Evolutionary conservation across 2,329 filamentous ascomycete species (phyloP).

Genomic region (Penicillium sp.): DNA sequence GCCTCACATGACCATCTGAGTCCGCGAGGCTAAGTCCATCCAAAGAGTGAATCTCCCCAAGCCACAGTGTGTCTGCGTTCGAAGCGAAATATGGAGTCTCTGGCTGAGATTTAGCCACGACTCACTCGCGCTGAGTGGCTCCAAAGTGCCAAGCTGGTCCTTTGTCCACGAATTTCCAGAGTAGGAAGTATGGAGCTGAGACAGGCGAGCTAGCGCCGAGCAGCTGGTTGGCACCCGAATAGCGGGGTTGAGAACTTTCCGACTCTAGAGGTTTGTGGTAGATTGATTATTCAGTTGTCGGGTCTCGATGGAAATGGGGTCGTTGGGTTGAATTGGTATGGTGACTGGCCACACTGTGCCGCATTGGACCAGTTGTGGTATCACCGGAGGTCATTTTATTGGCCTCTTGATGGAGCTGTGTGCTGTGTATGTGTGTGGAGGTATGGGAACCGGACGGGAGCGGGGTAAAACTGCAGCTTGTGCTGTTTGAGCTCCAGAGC

Average conservation of each 20-base stretch:
- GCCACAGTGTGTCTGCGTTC: background rate
- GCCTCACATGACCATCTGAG: background rate
- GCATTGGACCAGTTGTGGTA: background rate
- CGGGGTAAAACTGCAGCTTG: background rate
- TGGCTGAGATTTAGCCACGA: slow-evolving; percentile 4
- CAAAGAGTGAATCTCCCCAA: background rate
- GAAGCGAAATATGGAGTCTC: background rate
- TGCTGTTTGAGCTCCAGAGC: background rate
- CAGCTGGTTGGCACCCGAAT: slow-evolving; percentile 2
- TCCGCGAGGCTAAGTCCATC: background rate
- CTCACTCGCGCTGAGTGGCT: background rate
- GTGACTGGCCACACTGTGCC: background rate
- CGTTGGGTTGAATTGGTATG: background rate
- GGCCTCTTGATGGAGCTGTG: background rate
- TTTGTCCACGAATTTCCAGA: background rate
- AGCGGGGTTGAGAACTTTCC: slow-evolving; percentile 2
- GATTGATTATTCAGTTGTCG: background rate
- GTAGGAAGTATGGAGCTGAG: background rate
- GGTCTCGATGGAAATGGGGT: background rate
- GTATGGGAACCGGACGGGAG: background rate
- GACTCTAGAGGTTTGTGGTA: background rate
- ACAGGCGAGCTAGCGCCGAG: background rate
- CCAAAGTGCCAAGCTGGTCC: background rate
- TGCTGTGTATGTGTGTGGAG: background rate
- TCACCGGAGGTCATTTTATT: background rate